Base-by-base conservation (phyloP, 1,284 basidiomycete genomes). In the Pyrrhoderma noxium region DNA sequence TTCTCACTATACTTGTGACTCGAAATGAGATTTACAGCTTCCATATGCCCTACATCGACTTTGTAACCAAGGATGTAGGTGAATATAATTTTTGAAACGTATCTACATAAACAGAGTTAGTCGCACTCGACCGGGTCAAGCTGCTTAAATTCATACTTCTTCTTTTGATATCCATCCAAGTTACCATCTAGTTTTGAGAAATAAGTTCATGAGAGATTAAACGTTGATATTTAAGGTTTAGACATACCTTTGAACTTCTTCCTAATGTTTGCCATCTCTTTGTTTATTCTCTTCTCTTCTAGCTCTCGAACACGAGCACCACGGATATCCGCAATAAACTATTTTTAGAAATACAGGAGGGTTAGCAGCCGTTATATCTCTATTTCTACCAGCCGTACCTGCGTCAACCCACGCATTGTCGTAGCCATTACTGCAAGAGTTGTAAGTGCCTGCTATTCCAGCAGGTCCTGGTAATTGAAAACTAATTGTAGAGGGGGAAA, bases 211-310 rank as follows among this genome's bases (percentile, higher is more conserved):
- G n/a, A 37, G 47, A 51, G 47, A 27, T 49, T 31, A 53, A 36
- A 27, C 34, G n/a, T 31, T 16, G 40, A 21, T 47, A 37, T 19
- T 25, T 23, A 39, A 37, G 22, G 8, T 14, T n/a, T 35, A 25
- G 39, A 25, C 65, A 53, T 51, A 88, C 91, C 89, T 78, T 97
- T 97, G 77, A 99, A 98, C 70, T 97, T 94, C 74, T 95, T 93
- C 51, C 96, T 79, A 60, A 99, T 99, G 64, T 99, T 97, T 0
- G 96, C 95, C 95, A 99, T 98, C 71, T 99, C 96, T 68, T 96
- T 93, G 72, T 99, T 99, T 62, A 99, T 96, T 52, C 95, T 73
- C 71, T 97, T 97, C 76, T 98, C 95, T 65, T 95, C 93, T 51
- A 93, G 68, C 62, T 93, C 91, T 52, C 89, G 78, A 23, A 93